A percentile compares a stretch with the other conserved stretches of the same genome.
Evolutionary conservation across 805 yeast species (phyloP).

Genomic region (Wickerhamiella domercqiae): DNA sequence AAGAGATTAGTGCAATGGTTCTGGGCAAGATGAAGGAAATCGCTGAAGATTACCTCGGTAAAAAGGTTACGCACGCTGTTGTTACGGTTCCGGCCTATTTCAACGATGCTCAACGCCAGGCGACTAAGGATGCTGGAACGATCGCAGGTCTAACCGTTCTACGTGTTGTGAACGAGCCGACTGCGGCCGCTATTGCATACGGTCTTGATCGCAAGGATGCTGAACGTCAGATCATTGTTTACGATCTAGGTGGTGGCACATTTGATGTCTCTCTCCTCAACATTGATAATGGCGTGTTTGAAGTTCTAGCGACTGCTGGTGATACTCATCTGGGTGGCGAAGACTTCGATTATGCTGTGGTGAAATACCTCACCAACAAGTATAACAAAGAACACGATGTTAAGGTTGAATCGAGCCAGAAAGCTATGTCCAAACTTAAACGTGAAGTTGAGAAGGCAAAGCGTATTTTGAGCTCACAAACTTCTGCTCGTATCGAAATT

Average conservation of each 20-base stretch:
- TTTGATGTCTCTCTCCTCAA: constrained; percentile 81
- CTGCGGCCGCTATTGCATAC: constrained; percentile 96
- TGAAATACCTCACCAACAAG: constrained; percentile 64
- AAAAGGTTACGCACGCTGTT: constrained; percentile 73
- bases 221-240: constrained; percentile 81
- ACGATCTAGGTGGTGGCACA: constrained; percentile 97
- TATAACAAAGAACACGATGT: constrained; percentile 87
- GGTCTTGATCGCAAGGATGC: constrained; percentile 69
- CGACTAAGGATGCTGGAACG: constrained; percentile 85
- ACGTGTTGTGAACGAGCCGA: constrained; percentile 86
- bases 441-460: constrained; percentile 97
- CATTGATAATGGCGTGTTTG: constrained; percentile 83
- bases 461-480: constrained; percentile 88
- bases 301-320: constrained; percentile 89
- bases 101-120: constrained; percentile 89
- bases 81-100: constrained; percentile 89
- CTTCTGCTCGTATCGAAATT: constrained; percentile 90
- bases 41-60: constrained; percentile 82
- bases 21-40: constrained; percentile 82
- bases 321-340: constrained; percentile 97
- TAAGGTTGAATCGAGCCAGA: constrained; percentile 65
- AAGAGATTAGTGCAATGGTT: constrained; percentile 86
- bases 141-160: constrained; percentile 80
- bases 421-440: constrained; percentile 85
- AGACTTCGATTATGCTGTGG: constrained; percentile 83